Percentiles rank a stretch among this genome's conserved stretches.
Conservation (phyloP, 257 asterid genomes). For the Ajuga chamaepitys region DNA sequence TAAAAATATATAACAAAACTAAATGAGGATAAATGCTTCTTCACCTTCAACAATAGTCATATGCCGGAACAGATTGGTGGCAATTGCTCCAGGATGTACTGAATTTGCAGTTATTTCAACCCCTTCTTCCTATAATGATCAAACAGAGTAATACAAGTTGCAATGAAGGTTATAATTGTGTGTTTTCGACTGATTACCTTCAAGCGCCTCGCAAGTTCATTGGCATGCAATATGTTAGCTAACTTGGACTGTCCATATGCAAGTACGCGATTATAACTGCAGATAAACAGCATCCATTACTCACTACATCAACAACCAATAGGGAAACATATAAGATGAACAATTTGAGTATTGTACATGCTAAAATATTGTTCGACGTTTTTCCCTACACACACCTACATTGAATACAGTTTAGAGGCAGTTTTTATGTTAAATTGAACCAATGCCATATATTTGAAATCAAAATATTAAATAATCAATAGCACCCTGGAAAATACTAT, state of each 20-base stretch:
- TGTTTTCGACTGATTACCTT: constrained; percentile 35
- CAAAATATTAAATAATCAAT: too few relatives aligned
- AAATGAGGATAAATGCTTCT: too few relatives aligned
- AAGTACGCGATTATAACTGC: constrained; percentile 36
- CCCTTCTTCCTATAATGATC: constrained; percentile 74
- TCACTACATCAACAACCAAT: background rate
- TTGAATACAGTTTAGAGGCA: too few relatives aligned
- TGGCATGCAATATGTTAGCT: constrained; percentile 67
- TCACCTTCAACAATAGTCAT: constrained; percentile 28
- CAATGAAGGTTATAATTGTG: background rate
- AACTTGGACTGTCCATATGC: constrained; percentile 89
- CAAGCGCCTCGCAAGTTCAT: constrained; percentile 56
- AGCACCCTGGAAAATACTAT: too few relatives aligned
- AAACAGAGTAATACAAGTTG: too few relatives aligned
- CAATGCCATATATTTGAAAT: too few relatives aligned
- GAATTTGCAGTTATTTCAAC: constrained; percentile 77
- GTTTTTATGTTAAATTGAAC: too few relatives aligned
- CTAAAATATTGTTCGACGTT: too few relatives aligned
- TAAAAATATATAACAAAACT: too few relatives aligned
- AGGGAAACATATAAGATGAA: too few relatives aligned
- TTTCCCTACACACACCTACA: too few relatives aligned
- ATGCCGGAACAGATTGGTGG: constrained; percentile 66
- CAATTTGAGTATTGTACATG: too few relatives aligned
- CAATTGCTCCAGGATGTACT: constrained; percentile 74
- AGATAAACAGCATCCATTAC: background rate